These are phyloP conservation scores for Didymella arachidicola DNA, from an alignment of 2,329 filamentous ascomycete species.

Conservation along the genomic window DNA sequence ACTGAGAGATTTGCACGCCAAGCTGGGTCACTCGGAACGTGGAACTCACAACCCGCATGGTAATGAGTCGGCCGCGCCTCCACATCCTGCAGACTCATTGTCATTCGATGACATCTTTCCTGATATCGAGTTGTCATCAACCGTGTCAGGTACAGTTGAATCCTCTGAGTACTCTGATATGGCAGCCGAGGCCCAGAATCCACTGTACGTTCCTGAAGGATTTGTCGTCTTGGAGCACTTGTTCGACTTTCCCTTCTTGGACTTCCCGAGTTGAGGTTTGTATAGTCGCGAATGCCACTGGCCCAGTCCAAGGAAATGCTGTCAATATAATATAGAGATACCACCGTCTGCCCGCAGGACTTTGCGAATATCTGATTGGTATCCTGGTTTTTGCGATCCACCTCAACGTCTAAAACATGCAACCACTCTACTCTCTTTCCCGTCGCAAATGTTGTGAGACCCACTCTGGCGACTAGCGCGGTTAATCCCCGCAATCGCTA, in stretches of 20 bases:
- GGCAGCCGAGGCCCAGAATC: neutral
- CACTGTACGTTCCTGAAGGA: neutral
- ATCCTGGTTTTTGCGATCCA: neutral
- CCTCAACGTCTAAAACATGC: neutral
- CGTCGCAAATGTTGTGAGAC: neutral
- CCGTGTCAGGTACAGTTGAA: neutral
- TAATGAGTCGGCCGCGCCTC: neutral
- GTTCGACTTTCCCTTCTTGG: neutral
- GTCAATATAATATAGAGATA: neutral
- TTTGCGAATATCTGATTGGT: no score
- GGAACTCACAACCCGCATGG: neutral
- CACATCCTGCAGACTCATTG: neutral
- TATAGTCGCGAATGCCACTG: neutral
- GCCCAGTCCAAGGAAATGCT: neutral
- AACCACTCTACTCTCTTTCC: neutral
- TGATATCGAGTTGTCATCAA: neutral
- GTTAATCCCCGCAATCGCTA: slow-evolving; percentile 1
- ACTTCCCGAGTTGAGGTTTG: neutral
- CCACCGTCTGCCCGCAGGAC: neutral
- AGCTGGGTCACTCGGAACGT: neutral
- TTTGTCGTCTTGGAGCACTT: neutral
- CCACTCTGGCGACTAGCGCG: slow-evolving; percentile 1
- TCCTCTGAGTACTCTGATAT: neutral
- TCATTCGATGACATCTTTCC: neutral
- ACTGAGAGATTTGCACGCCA: neutral